phyloP scores from a whole-genome alignment of 2,329 filamentous ascomycete species.

The Ilyonectria destructans region DNA sequence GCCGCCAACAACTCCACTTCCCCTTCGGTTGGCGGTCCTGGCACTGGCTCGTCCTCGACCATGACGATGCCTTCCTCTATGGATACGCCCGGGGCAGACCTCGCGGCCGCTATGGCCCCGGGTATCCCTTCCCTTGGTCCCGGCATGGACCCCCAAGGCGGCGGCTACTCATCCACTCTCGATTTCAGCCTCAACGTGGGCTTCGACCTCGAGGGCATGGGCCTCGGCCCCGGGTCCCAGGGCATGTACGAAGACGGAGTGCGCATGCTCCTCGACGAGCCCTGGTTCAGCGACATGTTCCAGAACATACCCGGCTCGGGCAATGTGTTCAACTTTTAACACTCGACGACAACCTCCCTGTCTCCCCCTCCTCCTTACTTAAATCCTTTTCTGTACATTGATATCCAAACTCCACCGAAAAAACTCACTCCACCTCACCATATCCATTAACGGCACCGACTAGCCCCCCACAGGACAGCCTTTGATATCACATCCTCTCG shows the following conservation, averaged over 20 bases:
- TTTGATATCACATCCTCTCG: not conserved
- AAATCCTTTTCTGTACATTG: not conserved
- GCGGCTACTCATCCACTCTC: slow-evolving; percentile 37
- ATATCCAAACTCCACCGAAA: not conserved
- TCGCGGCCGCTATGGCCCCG: slow-evolving; percentile 49
- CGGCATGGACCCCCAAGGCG: slow-evolving; percentile 29
- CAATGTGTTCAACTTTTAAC: slow-evolving; percentile 55
- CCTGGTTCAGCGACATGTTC: slow-evolving; percentile 59
- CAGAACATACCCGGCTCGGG: slow-evolving; percentile 53
- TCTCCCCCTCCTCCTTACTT: not conserved
- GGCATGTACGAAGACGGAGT: slow-evolving; percentile 54
- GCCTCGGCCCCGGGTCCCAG: slow-evolving; percentile 46
- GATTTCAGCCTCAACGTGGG: slow-evolving; percentile 46
- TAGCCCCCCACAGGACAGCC: not conserved
- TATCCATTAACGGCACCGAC: not conserved
- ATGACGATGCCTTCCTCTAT: slow-evolving; percentile 36
- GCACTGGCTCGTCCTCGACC: slow-evolving; percentile 6
- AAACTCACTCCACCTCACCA: not conserved
- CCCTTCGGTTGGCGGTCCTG: slow-evolving; percentile 1
- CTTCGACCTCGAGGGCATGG: slow-evolving; percentile 53
- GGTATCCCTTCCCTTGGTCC: slow-evolving; percentile 40
- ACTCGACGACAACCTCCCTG: not conserved
- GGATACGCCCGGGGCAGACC: slow-evolving; percentile 40
- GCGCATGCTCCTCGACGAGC: slow-evolving; percentile 58
- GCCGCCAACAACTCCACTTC: slow-evolving; percentile 36